These are phyloP conservation scores for Rhynchospora tenuis DNA, from an alignment of 176 grass and related monocot genomes.

Conservation along the genomic window DNA sequence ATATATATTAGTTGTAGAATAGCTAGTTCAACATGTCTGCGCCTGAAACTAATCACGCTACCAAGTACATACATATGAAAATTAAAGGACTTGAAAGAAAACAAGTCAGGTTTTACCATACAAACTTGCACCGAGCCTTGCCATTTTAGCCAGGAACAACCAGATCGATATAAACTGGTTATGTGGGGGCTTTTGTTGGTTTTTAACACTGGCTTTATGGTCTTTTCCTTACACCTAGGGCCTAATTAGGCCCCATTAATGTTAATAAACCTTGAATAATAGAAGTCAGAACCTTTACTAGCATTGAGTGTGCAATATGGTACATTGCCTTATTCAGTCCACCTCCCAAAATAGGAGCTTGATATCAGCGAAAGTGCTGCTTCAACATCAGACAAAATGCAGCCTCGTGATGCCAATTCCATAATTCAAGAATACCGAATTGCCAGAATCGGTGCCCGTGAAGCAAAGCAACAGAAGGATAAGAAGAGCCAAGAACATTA, in stretches of 20 bases:
- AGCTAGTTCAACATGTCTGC: background rate
- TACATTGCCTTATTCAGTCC: conserved; percentile 12
- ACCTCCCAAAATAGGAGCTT: conserved; percentile 32
- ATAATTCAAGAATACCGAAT: conserved; percentile 50
- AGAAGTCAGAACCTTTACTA: background rate
- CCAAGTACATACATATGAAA: background rate
- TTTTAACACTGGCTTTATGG: background rate
- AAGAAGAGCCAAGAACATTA: conserved; percentile 54
- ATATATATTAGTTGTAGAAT: background rate
- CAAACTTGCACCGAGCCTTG: background rate
- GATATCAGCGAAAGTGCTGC: conserved; percentile 41
- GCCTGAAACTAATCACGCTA: background rate
- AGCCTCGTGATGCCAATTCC: conserved; percentile 28
- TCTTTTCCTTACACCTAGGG: background rate
- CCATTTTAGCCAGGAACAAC: background rate
- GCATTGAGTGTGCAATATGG: background rate
- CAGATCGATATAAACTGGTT: too few species aligned
- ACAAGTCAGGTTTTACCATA: background rate
- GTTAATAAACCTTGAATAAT: background rate
- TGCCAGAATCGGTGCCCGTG: conserved; percentile 49
- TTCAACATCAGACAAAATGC: conserved; percentile 36
- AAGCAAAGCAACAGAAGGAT: conserved; percentile 57
- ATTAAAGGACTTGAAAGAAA: background rate
- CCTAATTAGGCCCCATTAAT: background rate
- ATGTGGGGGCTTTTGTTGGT: background rate